Base-by-base conservation (phyloP, 108 stramenopile species). In the Skeletonema tropicum region DNA sequence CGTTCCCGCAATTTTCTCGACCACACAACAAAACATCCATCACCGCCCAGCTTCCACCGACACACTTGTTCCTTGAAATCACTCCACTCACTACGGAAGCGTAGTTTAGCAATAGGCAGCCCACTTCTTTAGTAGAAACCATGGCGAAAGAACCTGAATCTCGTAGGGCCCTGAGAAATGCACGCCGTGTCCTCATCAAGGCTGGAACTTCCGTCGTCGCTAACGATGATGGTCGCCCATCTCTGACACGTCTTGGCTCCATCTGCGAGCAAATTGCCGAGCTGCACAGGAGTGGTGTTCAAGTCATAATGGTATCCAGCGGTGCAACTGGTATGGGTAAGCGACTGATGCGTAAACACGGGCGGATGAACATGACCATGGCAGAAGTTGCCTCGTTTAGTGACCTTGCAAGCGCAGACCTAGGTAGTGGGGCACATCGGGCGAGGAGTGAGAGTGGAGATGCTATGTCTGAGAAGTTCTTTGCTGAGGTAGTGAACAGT, bases 171-270 rank as follows among this genome's bases (percentile, higher is more conserved):
- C 83, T 95, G 7, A 87, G 91, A 42, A 79, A 66, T 30, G 87
- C 91, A 36, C 88, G 88, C 39, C 91, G 92, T 39, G 84, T 96
- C 21, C 83, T 92, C 31, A 74, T 96, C 60, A 96, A 97, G 58
- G 92, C 94, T 14, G 97, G 95, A 2, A 97, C 97, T 30, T 90
- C 91, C 15, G 91, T 94, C 25, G 94, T 97, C 17, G 89, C 94
- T 17, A 93, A 95, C 71, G 89, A 91, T 62, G 76, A 93, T 78
- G 97, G 97, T 14, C 85, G 88, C 58, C 95, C 95, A 12, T 96
- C 93, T 48, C 76, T 97, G 31, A 90, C 93, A 14, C 88, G 97
- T 6, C 75, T 97, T 48, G 95, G 94, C 13, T 93, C 93, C 49
- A 91, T 97, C 52, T 85, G 85, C 33, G 97, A 96, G 75, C 94